These are phyloP conservation scores for Cercospora beticola DNA, from an alignment of 2,329 filamentous ascomycete species.

Conservation along the genomic window DNA sequence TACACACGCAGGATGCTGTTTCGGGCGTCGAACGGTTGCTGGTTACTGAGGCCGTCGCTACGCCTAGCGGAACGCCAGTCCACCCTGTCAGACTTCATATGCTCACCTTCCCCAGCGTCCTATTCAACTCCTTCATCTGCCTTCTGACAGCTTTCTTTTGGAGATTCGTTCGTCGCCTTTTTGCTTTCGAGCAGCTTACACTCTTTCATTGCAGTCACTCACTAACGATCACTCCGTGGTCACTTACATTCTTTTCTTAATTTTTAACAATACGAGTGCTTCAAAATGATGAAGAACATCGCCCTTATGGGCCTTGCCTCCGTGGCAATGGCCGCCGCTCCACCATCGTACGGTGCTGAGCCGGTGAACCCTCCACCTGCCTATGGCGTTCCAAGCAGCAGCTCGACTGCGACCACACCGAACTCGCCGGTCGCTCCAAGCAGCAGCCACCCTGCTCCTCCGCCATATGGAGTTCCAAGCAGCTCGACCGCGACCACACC, in stretches of 20 bases:
- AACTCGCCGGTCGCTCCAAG: neutral
- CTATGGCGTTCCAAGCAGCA: neutral
- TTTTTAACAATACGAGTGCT: constrained; percentile 11
- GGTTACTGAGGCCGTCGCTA: constrained; percentile 3
- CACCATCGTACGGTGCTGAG: neutral
- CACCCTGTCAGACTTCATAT: constrained; percentile 15
- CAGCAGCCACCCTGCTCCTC: neutral
- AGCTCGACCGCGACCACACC: neutral
- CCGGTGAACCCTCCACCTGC: neutral
- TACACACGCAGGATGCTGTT: constrained; percentile 2
- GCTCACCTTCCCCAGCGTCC: neutral
- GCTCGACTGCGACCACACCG: neutral
- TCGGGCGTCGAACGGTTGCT: constrained; percentile 1
- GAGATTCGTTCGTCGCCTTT: constrained; percentile 9
- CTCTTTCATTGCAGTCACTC: constrained; percentile 12
- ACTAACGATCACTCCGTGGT: constrained; percentile 2
- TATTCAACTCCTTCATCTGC: constrained; percentile 9
- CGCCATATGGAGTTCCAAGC: too few relatives aligned
- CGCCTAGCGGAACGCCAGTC: neutral
- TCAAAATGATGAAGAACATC: constrained; percentile 21
- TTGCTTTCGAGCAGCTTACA: constrained; percentile 14
- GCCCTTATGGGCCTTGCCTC: constrained; percentile 22
- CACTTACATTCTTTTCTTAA: constrained; percentile 11
- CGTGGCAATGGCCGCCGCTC: constrained; percentile 15
- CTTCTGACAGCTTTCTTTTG: constrained; percentile 14